Evolutionary conservation across 345 rosid species (phyloP), one percentile per base, ranked within the genome.

Genomic region (Linum lewisii): DNA sequence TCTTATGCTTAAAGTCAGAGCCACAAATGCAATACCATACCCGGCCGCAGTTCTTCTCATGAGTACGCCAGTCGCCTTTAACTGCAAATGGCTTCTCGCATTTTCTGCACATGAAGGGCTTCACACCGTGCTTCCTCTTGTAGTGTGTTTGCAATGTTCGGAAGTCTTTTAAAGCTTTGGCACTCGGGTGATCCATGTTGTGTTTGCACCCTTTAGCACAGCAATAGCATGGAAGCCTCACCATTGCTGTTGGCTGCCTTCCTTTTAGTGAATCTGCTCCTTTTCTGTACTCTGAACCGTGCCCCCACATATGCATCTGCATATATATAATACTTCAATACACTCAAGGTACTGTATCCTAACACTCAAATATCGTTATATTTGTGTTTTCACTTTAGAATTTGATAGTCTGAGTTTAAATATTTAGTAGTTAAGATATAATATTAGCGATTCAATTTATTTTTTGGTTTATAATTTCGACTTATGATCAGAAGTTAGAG

Each of bases 281-380:
- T 74, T 84, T 93, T 63, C 97, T 72, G 73, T 93, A 93, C 67
- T 93, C 94, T 50, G 99, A 89, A 34, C 99, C 99, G 63, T 93
- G 99, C 60, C 99, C 99, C 99, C 99, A 93, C 99, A 93, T 93
- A 73, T 93, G 99, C 99, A 93, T 93, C 99, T 93, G 62, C 59
- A 63, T 11, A 23, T 21, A 18, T 20, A 23, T 18, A 19, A 37
- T 21, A 32, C 20, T 3, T 6, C 7, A 42, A 7, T 10, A 42
- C 7, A 0, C 18, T 42, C 18, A 42, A 42, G n/a, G n/a, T n/a
- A 10, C 8, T 15, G 11, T 34, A 4, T 34, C 38, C 38, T 34
- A 4, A 9, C 38, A 4, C 38, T 4, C 38, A 34, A 4, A 9
- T 34, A 34, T 34, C 9, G 38, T 4, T 4, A 34, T 34, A 34